Evolutionary conservation across 768 basidiomycete species (phyloP), one percentile per base, ranked within the genome.

Genomic region (Russula ochroleuca): DNA sequence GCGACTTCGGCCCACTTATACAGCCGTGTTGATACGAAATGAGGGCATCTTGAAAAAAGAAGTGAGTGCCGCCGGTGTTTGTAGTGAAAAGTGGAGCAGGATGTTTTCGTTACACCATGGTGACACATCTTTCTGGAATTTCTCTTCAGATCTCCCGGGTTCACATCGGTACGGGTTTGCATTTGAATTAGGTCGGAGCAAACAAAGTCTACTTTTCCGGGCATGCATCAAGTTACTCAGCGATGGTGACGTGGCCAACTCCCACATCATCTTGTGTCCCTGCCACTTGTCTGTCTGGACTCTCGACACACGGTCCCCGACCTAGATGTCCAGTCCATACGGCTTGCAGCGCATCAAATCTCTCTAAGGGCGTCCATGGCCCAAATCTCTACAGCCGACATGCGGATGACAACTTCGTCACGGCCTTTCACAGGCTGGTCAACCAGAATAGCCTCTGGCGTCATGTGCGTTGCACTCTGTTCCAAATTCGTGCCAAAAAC

Each of bases 141-240:
- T 57, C 40, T 37, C 40, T 57, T 52, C 43, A 52, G 7, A 37
- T 15, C 21, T 58, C 57, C 45, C 62, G 11, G 63, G 37, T 48
- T 59, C 63, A 49, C 58, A 59, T 64, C 63, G 52, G 43, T 40
- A 47, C n/a, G n/a, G n/a, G n/a, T n/a, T 47, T 33, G 35, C n/a
- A 14, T 43, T 38, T 31, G 19, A 21, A 25, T 40, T 40, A 33
- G 19, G 23, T 57, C 50, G 37, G 54, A 55, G 45, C 31, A 55
- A 48, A 35, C 35, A 35, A 8, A 35, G 10, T 35, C 35, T 35
- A 35, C 35, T 35, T 35, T 35, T 10, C 35, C 8, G 35, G 7
- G 11, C 41, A 37, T 19, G 23, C 28, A n/a, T 37, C 45, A 40
- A 33, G 43, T 19, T 11, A 33, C 8, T 33, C 33, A 19, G 19